These are phyloP conservation scores for Trebouxia sp. DNA, from an alignment of 139 green algal genomes.

Conservation along the genomic window DNA sequence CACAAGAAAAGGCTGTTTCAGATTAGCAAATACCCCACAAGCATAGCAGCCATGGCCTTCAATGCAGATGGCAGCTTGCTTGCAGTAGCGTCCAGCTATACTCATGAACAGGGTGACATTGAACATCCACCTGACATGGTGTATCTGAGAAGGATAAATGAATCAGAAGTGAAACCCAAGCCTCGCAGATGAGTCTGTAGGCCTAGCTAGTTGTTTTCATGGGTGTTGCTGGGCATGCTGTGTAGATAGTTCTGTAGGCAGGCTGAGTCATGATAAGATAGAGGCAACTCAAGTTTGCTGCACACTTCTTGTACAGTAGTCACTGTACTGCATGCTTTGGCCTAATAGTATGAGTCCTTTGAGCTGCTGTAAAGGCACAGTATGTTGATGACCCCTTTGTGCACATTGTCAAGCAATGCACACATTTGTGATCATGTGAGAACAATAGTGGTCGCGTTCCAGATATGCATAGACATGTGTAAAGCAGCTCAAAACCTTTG, in stretches of 20 bases:
- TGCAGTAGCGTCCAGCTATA: conserved; percentile 87
- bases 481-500: too few relatives aligned
- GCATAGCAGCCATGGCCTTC: conserved; percentile 85
- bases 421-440: too few relatives aligned
- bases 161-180: conserved; percentile 79
- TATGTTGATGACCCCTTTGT: too few relatives aligned
- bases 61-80: conserved; percentile 65
- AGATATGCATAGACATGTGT: too few relatives aligned
- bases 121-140: conserved; percentile 67
- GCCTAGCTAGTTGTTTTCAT: neutral
- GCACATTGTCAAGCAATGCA: too few relatives aligned
- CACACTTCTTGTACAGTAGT: neutral
- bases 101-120: conserved; percentile 65
- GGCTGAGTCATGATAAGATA: neutral
- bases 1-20: conserved; percentile 93
- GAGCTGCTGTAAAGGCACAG: too few relatives aligned
- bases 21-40: conserved; percentile 75
- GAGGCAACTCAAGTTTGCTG: neutral
- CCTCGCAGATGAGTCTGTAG: conserved; percentile 23
- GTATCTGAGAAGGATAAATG: conserved; percentile 69
- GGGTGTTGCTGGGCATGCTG: neutral
- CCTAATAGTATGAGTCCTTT: too few relatives aligned
- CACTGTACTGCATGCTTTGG: too few relatives aligned
- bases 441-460: too few relatives aligned
- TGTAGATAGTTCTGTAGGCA: neutral